Evolutionary conservation across 2,329 filamentous ascomycete species (phyloP), one percentile per base, ranked within the genome.

Genomic region (Fusarium sp.): DNA sequence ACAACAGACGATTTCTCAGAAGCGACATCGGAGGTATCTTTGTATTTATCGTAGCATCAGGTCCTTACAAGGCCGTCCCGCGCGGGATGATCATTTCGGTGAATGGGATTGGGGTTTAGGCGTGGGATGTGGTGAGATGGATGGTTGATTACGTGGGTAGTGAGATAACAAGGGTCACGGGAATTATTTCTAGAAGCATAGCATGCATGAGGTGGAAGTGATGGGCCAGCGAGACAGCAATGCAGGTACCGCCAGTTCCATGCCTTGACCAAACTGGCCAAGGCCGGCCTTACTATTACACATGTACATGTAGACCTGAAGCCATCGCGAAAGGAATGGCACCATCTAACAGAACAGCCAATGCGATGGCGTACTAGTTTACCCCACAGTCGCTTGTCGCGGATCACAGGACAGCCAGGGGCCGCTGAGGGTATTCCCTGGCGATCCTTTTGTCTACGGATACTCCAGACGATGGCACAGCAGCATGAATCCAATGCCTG

Each of bases 301-400:
- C 19, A 19, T 19, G 19, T 19, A 19, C 43, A 29, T 36, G 19
- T 22, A 12, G 43, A 38, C 40, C 53, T 58, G 55, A 67, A 50
- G 61, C 40, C 47, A 62, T 65, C 61, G 32, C 29, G 52, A 57
- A 58, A 61, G 35, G 44, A 42, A 44, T 43, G 51, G 61, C 53
- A 60, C 41, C 22, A 57, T 44, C 43, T 40, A 12, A 39, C 45
- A 50, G 31, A 12, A 39, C 49, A 50, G 31, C 52, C 54, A 64
- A 67, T 69, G 60, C 47, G 45, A 38, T 52, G 61, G 49, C 53
- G 44, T 62, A 63, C 58, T 47, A 59, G 40, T 15, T 39, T 64
- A 69, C 67, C 64, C 67, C 67, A 68, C 64, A 69, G 43, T 39
- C n/a, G 22, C 61, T 40, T 52, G 57, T 56, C 43, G 41, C 43